Percentiles rank a stretch among this genome's conserved stretches.
These are phyloP conservation scores for Lenwebbia sp. DNA, from an alignment of 345 rosid species.

Conservation along the genomic window DNA sequence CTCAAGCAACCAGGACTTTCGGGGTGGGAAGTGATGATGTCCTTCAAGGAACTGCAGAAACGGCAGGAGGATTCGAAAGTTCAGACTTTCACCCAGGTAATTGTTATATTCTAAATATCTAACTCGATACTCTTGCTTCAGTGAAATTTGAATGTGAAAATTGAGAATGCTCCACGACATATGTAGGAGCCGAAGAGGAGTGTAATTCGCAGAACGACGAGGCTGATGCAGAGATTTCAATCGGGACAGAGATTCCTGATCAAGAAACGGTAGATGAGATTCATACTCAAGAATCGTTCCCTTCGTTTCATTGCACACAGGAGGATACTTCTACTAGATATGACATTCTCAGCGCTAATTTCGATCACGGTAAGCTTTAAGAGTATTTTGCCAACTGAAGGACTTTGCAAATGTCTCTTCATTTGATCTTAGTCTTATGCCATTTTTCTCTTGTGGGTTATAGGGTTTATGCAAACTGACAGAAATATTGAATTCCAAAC, in stretches of 20 bases:
- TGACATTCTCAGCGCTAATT: constrained; percentile 3
- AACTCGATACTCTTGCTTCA: background rate
- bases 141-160: background rate
- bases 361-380: constrained; percentile 23
- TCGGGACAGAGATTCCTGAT: constrained; percentile 89
- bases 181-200: constrained; percentile 13
- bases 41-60: constrained; percentile 8
- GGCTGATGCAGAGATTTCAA: constrained; percentile 58
- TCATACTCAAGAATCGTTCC: constrained; percentile 16
- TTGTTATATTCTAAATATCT: background rate
- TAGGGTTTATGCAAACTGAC: background rate
- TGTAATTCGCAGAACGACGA: constrained; percentile 37
- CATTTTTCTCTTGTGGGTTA: background rate
- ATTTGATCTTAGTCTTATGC: background rate
- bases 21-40: background rate
- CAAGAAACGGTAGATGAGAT: constrained; percentile 47
- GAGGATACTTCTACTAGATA: constrained; percentile 16
- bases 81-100: constrained; percentile 29
- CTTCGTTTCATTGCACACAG: constrained; percentile 5
- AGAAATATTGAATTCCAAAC: constrained; percentile 25
- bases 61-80: constrained; percentile 6
- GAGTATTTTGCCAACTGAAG: background rate
- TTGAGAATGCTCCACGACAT: background rate
- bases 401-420: background rate
- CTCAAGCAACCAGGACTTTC: constrained; percentile 5